phyloP scores from a whole-genome alignment of 495 filamentous ascomycete genomes.

The Aspergillus coremiiformis region DNA sequence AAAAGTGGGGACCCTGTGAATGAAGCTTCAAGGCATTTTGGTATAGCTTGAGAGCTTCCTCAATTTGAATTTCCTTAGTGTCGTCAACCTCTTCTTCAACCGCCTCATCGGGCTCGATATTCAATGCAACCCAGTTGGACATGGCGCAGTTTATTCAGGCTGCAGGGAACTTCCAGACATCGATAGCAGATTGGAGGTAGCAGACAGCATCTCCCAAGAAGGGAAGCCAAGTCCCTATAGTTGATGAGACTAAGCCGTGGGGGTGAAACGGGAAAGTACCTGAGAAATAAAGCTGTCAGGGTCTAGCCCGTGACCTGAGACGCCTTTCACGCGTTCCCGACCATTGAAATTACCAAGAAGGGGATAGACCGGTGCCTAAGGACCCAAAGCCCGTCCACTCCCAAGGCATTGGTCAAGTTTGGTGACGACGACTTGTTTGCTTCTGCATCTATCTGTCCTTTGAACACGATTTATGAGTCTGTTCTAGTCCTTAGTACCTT shows the following conservation, averaged over 20 bases:
- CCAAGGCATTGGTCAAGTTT: slow-evolving; percentile 10
- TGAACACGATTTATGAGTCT: not conserved
- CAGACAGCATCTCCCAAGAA: slow-evolving; percentile 17
- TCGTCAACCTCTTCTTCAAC: slow-evolving; percentile 88
- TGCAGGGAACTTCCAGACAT: slow-evolving; percentile 6
- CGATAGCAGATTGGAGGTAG: slow-evolving; percentile 1
- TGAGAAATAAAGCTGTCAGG: not conserved
- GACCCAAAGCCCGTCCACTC: slow-evolving; percentile 5
- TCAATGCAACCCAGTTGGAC: slow-evolving; percentile 70
- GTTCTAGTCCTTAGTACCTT: not conserved
- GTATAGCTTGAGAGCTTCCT: slow-evolving; percentile 94
- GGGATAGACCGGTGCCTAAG: slow-evolving; percentile 24
- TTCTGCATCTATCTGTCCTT: slow-evolving; percentile 9
- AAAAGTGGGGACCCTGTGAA: slow-evolving; percentile 71
- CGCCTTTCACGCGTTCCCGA: slow-evolving; percentile 28
- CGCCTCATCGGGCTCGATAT: slow-evolving; percentile 86
- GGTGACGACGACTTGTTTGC: slow-evolving; percentile 16
- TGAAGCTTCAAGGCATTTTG: slow-evolving; percentile 88
- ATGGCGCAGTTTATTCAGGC: slow-evolving; percentile 26
- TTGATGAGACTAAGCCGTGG: not conserved
- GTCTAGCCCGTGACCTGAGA: slow-evolving; percentile 8
- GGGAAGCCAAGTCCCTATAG: not conserved
- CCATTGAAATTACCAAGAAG: slow-evolving; percentile 20
- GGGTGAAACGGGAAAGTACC: not conserved
- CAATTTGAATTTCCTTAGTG: slow-evolving; percentile 92